Evolutionary conservation across 371 early-diverging fungal genomes (phyloP).

Genomic region (Mortierella sp.): DNA sequence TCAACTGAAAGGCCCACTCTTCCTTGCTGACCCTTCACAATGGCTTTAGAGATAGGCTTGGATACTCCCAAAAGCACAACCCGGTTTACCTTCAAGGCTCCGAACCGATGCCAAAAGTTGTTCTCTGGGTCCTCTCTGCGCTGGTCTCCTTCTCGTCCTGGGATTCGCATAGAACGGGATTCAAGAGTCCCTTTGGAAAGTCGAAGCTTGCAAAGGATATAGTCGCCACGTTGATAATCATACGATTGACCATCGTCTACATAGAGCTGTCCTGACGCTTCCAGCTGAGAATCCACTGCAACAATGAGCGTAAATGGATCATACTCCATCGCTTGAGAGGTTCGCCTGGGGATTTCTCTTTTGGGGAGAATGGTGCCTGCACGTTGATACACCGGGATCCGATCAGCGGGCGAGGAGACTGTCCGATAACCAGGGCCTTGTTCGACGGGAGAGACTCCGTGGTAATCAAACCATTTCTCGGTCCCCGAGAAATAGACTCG

Average conservation of each 20-base stretch:
- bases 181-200: constrained; percentile 43
- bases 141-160: constrained; percentile 30
- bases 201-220: constrained; percentile 60
- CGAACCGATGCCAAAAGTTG: constrained; percentile 7
- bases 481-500: constrained; percentile 78
- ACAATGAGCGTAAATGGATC: constrained; percentile 96
- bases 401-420: constrained; percentile 77
- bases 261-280: constrained; percentile 83
- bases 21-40: constrained; percentile 6
- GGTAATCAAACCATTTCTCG: constrained; percentile 55
- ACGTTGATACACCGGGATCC: constrained; percentile 85
- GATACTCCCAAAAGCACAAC: constrained; percentile 62
- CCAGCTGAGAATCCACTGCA: constrained; percentile 74
- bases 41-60: constrained; percentile 14
- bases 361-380: constrained; percentile 90
- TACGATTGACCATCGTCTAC: constrained; percentile 92
- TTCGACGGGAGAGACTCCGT: constrained; percentile 54
- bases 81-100: constrained; percentile 61
- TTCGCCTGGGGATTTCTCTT: constrained; percentile 87
- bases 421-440: constrained; percentile 58
- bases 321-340: constrained; percentile 78
- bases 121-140: constrained; percentile 8
- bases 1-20: background rate
- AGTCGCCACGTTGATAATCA: constrained; percentile 71
- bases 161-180: constrained; percentile 58